Conservation (phyloP, 441 rosid genomes). For the Breynia disticha region DNA sequence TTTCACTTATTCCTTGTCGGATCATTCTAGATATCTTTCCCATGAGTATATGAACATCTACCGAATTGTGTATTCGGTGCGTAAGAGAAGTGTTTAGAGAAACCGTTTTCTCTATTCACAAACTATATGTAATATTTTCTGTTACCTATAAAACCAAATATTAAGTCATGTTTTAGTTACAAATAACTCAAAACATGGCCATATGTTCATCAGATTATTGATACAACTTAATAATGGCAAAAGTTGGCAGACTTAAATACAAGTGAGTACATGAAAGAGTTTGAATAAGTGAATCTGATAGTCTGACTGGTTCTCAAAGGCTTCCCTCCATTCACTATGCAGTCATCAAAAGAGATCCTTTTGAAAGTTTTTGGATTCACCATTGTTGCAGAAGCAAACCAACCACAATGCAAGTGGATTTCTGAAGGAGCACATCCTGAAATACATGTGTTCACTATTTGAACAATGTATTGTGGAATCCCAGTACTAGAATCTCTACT, state of each 20-base stretch:
- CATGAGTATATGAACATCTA: no score
- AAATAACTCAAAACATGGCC: no score
- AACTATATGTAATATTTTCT: no score
- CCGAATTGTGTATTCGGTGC: no score
- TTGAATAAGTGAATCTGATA: constrained; percentile 43
- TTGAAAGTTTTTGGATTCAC: constrained; percentile 41
- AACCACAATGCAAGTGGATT: constrained; percentile 43
- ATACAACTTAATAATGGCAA: constrained; percentile 11
- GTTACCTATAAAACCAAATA: no score
- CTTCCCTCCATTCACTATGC: constrained; percentile 42
- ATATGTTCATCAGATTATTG: no score
- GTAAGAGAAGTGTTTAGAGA: no score
- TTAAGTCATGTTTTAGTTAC: no score
- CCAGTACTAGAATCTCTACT: constrained; percentile 37
- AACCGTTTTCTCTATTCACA: no score
- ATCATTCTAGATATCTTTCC: no score
- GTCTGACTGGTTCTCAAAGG: constrained; percentile 29
- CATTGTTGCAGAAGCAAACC: constrained; percentile 49
- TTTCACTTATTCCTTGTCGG: no score
- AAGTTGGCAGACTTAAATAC: constrained; percentile 36
- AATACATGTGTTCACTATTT: constrained; percentile 38
- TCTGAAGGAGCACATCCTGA: constrained; percentile 34
- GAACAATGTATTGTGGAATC: constrained; percentile 44
- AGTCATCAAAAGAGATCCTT: constrained; percentile 41
- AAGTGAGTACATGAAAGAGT: constrained; percentile 46